These are phyloP conservation scores for Auxenochlorella pyrenoidosa DNA, from an alignment of 139 green algal species.

Conservation along the genomic window DNA sequence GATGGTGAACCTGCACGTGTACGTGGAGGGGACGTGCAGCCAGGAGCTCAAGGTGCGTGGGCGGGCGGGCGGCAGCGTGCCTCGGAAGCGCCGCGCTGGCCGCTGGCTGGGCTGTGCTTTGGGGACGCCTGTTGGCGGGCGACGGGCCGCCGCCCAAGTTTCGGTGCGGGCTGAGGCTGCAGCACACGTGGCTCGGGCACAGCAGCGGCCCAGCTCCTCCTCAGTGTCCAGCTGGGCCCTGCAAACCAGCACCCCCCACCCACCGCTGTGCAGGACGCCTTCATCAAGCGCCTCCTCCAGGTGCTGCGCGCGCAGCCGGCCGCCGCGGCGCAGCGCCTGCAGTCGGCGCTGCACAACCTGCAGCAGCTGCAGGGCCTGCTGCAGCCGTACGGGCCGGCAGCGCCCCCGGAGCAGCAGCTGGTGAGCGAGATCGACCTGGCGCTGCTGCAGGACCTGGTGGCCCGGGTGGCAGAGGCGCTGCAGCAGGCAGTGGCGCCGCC, in stretches of 20 bases:
- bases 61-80: background rate
- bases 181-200: too few relatives aligned
- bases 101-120: too few relatives aligned
- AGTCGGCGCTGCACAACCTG: conserved; percentile 27
- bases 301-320: conserved; percentile 13
- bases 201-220: too few relatives aligned
- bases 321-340: background rate
- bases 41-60: conserved; percentile 13
- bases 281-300: conserved; percentile 23
- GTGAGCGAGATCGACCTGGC: conserved; percentile 27
- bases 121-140: too few relatives aligned
- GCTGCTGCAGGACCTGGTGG: conserved; percentile 3
- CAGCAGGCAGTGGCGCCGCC: background rate
- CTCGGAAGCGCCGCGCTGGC: too few relatives aligned
- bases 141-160: too few relatives aligned
- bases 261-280: conserved; percentile 20
- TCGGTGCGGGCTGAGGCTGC: too few relatives aligned
- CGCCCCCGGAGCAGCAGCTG: conserved; percentile 25
- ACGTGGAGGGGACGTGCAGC: conserved; percentile 21
- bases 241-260: too few relatives aligned
- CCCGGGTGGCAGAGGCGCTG: conserved; percentile 3
- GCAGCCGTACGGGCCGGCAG: conserved; percentile 27
- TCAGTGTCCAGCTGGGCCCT: too few relatives aligned
- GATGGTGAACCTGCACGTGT: conserved; percentile 53
- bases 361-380: conserved; percentile 36